These are phyloP conservation scores for Acer negundo DNA, from an alignment of 345 rosid species.

Conservation along the genomic window DNA sequence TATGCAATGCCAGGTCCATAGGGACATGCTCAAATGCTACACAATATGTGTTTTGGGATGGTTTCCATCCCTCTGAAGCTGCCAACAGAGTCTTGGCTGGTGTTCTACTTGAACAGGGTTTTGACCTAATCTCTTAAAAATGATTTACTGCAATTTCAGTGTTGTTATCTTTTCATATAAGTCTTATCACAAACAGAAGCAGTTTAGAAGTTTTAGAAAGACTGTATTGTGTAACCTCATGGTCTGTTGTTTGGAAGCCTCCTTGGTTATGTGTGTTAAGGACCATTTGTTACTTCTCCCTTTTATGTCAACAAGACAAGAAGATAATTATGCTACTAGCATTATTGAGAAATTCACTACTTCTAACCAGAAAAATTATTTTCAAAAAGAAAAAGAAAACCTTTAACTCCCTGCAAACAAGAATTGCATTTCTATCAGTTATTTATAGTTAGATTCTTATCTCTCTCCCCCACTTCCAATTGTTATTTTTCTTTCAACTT, in stretches of 20 bases:
- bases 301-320: constrained; percentile 21
- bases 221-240: constrained; percentile 1
- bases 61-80: constrained; percentile 93
- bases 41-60: constrained; percentile 89
- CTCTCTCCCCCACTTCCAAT: not conserved
- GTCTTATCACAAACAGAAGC: constrained; percentile 9
- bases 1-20: constrained; percentile 62
- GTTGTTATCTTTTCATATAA: constrained; percentile 12
- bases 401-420: not conserved
- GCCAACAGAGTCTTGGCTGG: constrained; percentile 68
- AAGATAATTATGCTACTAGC: constrained; percentile 13
- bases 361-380: not conserved
- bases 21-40: constrained; percentile 89
- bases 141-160: not conserved
- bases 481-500: not conserved
- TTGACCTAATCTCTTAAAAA: constrained; percentile 66
- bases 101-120: constrained; percentile 65
- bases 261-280: constrained; percentile 4
- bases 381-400: not conserved
- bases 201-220: not conserved
- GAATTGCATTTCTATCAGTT: not conserved
- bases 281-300: constrained; percentile 5
- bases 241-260: constrained; percentile 10
- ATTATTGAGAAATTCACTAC: not conserved
- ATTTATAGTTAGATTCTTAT: not conserved